Evolutionary conservation across 2,329 filamentous ascomycete genomes (phyloP).

Genomic region (Trichoderma atroviride): DNA sequence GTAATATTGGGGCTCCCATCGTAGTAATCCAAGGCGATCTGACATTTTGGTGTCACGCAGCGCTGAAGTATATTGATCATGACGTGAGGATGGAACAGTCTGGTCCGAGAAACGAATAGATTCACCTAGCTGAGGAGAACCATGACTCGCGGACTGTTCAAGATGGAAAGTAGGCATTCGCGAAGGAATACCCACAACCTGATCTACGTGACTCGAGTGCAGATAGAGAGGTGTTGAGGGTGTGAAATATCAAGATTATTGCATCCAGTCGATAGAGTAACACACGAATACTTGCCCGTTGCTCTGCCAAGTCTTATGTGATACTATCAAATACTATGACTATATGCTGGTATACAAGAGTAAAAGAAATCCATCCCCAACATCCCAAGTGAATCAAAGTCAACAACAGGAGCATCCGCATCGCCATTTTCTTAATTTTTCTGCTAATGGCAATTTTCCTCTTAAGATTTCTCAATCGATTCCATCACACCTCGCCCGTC

Average conservation of each 20-base stretch:
- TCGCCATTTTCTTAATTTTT: neutral
- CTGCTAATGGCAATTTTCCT: neutral
- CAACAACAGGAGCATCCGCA: neutral
- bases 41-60: neutral
- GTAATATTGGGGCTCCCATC: conserved; percentile 17
- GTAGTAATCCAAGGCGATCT: conserved; percentile 21
- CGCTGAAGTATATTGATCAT: too few relatives aligned
- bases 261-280: neutral
- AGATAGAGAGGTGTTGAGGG: neutral
- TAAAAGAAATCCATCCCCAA: neutral
- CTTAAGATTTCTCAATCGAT: neutral
- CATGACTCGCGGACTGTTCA: neutral
- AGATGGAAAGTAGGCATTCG: neutral
- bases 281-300: neutral
- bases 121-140: neutral
- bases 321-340: neutral
- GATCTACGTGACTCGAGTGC: neutral
- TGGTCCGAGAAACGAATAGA: neutral
- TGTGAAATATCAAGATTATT: neutral
- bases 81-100: neutral
- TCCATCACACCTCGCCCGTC: neutral
- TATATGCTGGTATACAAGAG: neutral
- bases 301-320: neutral
- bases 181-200: neutral
- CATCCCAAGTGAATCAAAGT: neutral